These are phyloP conservation scores for Diplodia sapinea DNA, from an alignment of 2,329 filamentous ascomycete genomes.

Conservation along the genomic window DNA sequence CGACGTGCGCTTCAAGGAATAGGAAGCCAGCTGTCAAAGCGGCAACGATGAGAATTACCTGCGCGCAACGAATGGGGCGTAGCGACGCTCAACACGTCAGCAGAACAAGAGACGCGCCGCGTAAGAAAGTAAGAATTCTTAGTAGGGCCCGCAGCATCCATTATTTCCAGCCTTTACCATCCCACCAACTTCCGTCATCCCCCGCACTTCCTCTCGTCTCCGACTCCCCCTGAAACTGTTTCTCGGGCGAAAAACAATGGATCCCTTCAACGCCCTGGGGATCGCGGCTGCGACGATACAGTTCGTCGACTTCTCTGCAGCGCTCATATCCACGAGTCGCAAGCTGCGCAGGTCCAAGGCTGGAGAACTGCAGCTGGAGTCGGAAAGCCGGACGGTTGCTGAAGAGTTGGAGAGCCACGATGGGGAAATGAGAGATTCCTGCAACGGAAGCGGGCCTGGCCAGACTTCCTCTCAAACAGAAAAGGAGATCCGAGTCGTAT, in stretches of 20 bases:
- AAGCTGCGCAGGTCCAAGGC: background rate
- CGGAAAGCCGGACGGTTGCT: background rate
- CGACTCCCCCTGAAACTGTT: no score
- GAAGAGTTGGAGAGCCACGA: background rate
- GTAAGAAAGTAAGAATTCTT: background rate
- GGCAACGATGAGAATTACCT: background rate
- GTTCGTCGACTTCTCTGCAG: slow-evolving; percentile 16
- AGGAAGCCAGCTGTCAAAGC: background rate
- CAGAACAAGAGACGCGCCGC: background rate
- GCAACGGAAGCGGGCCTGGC: background rate
- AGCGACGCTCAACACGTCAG: slow-evolving; percentile 2
- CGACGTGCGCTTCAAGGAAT: background rate
- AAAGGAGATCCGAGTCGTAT: slow-evolving; percentile 5
- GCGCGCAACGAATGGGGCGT: background rate
- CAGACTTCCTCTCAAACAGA: background rate
- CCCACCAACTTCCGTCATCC: background rate
- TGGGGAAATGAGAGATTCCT: background rate
- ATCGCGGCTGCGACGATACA: slow-evolving; percentile 13
- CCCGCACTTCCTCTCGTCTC: background rate
- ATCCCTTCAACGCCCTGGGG: background rate
- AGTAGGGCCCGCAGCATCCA: background rate
- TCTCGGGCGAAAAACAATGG: background rate
- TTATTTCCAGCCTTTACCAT: background rate
- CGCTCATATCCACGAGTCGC: background rate
- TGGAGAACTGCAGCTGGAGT: slow-evolving; percentile 6